phyloP scores from a whole-genome alignment of 352 stramenopile species.

The Phytophthora cactorum region DNA sequence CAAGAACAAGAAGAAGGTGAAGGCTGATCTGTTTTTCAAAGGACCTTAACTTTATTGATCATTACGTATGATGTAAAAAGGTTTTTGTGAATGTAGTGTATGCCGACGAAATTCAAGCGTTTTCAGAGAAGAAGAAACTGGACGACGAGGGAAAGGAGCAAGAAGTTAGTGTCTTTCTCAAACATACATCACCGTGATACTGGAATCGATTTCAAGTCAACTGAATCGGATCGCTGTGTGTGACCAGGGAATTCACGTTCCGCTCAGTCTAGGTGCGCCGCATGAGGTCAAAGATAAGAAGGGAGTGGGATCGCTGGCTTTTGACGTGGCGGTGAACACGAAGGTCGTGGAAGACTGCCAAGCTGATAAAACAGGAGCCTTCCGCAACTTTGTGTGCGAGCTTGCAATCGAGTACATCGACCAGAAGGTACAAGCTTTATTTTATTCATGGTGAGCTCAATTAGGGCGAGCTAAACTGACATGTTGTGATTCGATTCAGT shows the following conservation, averaged over 20 bases:
- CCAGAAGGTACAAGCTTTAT: slow-evolving; percentile 57
- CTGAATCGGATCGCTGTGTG: neutral
- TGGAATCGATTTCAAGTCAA: neutral
- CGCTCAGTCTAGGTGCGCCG: slow-evolving; percentile 68
- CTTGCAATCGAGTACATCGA: slow-evolving; percentile 84
- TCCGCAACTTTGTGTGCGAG: slow-evolving; percentile 86
- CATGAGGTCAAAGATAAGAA: slow-evolving; percentile 84
- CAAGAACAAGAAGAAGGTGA: slow-evolving; percentile 70
- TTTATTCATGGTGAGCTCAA: neutral
- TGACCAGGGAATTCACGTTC: slow-evolving; percentile 74
- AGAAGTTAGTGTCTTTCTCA: slow-evolving; percentile 42
- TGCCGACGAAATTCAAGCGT: slow-evolving; percentile 73
- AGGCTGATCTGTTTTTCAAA: slow-evolving; percentile 23
- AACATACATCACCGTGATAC: neutral
- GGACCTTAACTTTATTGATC: neutral
- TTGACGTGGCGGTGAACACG: slow-evolving; percentile 83
- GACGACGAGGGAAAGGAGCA: slow-evolving; percentile 78
- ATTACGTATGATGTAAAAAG: slow-evolving; percentile 22
- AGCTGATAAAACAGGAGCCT: slow-evolving; percentile 66
- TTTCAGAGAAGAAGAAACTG: slow-evolving; percentile 82
- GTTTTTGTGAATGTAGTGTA: slow-evolving; percentile 84
- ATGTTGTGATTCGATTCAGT: slow-evolving; percentile 34
- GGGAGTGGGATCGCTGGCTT: slow-evolving; percentile 60
- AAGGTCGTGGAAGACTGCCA: slow-evolving; percentile 76
- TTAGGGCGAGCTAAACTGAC: slow-evolving; percentile 2